These are phyloP conservation scores for Malassezia arunalokei DNA, from an alignment of 1,284 basidiomycete genomes.

Conservation along the genomic window DNA sequence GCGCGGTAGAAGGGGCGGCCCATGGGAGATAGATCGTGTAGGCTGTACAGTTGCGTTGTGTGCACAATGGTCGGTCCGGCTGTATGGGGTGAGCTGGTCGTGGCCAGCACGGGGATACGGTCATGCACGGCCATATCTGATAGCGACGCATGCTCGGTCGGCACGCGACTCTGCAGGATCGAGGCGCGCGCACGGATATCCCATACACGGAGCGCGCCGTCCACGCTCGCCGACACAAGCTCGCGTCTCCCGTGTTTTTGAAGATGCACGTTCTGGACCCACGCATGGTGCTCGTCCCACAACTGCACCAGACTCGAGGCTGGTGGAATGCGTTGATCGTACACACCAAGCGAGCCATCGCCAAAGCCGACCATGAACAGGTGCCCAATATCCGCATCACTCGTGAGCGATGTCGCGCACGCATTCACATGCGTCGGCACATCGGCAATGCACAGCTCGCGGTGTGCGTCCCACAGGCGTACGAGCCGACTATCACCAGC, in stretches of 20 bases:
- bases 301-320: conserved; percentile 71
- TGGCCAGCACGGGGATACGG: conserved; percentile 70
- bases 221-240: conserved; percentile 79
- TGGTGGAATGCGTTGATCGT: conserved; percentile 75
- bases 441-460: conserved; percentile 70
- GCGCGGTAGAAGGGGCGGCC: conserved; percentile 6
- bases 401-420: conserved; percentile 72
- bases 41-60: conserved; percentile 16
- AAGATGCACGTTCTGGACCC: conserved; percentile 83
- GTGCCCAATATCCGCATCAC: conserved; percentile 65
- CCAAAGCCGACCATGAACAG: conserved; percentile 84
- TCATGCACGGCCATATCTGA: conserved; percentile 79
- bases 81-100: conserved; percentile 26
- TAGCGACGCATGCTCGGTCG: conserved; percentile 47
- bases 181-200: conserved; percentile 68
- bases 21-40: conserved; percentile 9
- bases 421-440: conserved; percentile 78
- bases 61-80: conserved; percentile 3
- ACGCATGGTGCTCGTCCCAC: conserved; percentile 66
- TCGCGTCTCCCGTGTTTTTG: conserved; percentile 63
- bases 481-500: conserved; percentile 83
- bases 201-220: conserved; percentile 84
- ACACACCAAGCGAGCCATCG: conserved; percentile 78
- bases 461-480: conserved; percentile 86
- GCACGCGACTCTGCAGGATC: conserved; percentile 59